Evolutionary conservation across 1,284 basidiomycete genomes (phyloP), one percentile per base, ranked within the genome.

Genomic region (Meira miltonrushii): DNA sequence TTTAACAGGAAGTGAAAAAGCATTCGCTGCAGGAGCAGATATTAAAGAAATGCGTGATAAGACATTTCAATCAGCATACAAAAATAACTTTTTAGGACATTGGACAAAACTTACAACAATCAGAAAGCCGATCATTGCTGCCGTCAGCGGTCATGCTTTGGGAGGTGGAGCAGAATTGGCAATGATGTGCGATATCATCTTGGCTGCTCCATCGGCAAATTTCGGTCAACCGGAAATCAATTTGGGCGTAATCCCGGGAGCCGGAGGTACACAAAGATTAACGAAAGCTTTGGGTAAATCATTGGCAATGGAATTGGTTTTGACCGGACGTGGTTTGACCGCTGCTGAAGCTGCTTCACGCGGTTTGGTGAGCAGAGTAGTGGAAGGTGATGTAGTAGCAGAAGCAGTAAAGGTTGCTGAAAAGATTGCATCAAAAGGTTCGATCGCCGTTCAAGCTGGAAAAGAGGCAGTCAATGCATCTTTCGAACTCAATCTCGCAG

Each of bases 201-300:
- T 97, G 62, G 92, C 89, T n/a, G 88, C 92, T 6, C 89, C 91
- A 5, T 90, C 85, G 19, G 94, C 95, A 39, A 87, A 86, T 68
- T 96, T 98, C 72, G 92, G 92, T 39, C 95, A 97, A 79, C 94
- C 95, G 38, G 95, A 98, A 79, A 94, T 98, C 81, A 94, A 92
- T 78, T 84, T 98, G 51, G 94, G 95, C 63, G 88, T 94, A 65
- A 97, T 97, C 75, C 94, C 95, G 15, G 91, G 91, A 11, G 90
- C 79, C 4, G 90, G 89, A 46, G 90, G 87, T 9, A 87, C 87
- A 2, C 88, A 92, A 77, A 86, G 92, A 55, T 86, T 98, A 55
- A 87, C 89, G 17, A 86, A 84, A 64, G 84, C 88, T 9, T 85
- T 98, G 65, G 94, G 94, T 57, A 97, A 96, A 81, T 90, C 90